A percentile compares a stretch with the other conserved stretches of the same genome.
phyloP scores from a whole-genome alignment of 352 stramenopile genomes.

The Aphanomyces euteiches region DNA sequence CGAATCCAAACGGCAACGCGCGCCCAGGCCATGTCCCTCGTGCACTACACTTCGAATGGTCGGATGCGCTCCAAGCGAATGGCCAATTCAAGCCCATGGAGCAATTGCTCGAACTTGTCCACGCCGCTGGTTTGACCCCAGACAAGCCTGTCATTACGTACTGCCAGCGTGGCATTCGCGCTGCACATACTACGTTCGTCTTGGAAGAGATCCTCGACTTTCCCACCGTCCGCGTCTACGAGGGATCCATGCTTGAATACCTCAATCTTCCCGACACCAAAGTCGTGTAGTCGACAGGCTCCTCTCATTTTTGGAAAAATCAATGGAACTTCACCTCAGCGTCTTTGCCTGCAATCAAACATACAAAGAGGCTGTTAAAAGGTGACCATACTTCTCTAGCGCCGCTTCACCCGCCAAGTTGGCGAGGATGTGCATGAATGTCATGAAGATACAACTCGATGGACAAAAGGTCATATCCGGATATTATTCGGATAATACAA shows the following conservation, averaged over 20 bases:
- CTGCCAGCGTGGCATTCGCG: constrained; percentile 68
- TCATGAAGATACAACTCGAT: background rate
- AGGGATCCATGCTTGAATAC: constrained; percentile 78
- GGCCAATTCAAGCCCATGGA: constrained; percentile 58
- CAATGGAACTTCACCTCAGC: too few relatives aligned
- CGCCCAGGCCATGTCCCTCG: constrained; percentile 59
- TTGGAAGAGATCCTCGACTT: constrained; percentile 58
- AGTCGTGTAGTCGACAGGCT: constrained; percentile 37
- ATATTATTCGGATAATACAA: background rate
- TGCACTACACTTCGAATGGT: constrained; percentile 73
- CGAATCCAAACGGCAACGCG: constrained; percentile 40
- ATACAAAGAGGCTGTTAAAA: too few relatives aligned
- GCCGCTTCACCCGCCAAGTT: too few relatives aligned
- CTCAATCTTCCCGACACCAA: constrained; percentile 62
- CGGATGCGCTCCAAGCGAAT: constrained; percentile 49
- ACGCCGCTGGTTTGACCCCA: constrained; percentile 41
- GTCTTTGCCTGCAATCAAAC: too few relatives aligned
- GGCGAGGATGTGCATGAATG: too few relatives aligned
- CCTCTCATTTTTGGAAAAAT: too few relatives aligned
- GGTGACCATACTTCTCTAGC: too few relatives aligned
- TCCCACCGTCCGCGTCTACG: constrained; percentile 56
- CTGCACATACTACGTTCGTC: constrained; percentile 62
- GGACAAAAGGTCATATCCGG: background rate
- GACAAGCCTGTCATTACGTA: constrained; percentile 60
- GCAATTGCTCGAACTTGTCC: constrained; percentile 46